phyloP scores from a whole-genome alignment of 164 flowering plant genomes.

The Magnolia sinica region DNA sequence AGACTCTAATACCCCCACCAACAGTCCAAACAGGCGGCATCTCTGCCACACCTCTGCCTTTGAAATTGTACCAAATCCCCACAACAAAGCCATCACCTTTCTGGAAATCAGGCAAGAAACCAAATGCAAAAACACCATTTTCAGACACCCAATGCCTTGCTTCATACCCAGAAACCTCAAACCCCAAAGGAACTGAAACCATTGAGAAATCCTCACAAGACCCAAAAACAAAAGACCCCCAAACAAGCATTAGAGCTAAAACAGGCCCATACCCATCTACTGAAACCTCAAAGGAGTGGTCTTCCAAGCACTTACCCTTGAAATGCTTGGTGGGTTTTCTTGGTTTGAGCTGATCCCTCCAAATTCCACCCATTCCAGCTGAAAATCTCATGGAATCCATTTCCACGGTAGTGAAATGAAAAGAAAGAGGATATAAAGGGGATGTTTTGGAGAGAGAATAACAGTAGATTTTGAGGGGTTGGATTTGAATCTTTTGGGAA shows the following conservation, averaged over 20 bases:
- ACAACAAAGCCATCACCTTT: conserved; percentile 39
- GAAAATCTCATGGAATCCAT: conserved; percentile 8
- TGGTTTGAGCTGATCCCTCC: conserved; percentile 13
- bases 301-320: conserved; percentile 24
- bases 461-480: neutral
- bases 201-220: conserved; percentile 25
- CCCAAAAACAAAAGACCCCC: conserved; percentile 28
- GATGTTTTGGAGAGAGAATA: neutral
- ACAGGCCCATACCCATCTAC: conserved; percentile 8
- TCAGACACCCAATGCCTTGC: conserved; percentile 43
- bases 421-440: conserved; percentile 1
- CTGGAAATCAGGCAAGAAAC: conserved; percentile 33
- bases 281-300: conserved; percentile 8
- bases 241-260: conserved; percentile 22
- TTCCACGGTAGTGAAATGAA: neutral
- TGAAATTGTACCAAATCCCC: conserved; percentile 44
- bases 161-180: conserved; percentile 34
- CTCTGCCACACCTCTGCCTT: conserved; percentile 26
- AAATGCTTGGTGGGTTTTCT: conserved; percentile 22
- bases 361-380: conserved; percentile 23
- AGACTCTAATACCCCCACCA: conserved; percentile 48
- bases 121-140: conserved; percentile 54
- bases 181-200: conserved; percentile 41
- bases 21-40: conserved; percentile 45
- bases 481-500: conserved; percentile 15